Base-by-base conservation (phyloP, 139 green algal species). In the Microglena sp. region DNA sequence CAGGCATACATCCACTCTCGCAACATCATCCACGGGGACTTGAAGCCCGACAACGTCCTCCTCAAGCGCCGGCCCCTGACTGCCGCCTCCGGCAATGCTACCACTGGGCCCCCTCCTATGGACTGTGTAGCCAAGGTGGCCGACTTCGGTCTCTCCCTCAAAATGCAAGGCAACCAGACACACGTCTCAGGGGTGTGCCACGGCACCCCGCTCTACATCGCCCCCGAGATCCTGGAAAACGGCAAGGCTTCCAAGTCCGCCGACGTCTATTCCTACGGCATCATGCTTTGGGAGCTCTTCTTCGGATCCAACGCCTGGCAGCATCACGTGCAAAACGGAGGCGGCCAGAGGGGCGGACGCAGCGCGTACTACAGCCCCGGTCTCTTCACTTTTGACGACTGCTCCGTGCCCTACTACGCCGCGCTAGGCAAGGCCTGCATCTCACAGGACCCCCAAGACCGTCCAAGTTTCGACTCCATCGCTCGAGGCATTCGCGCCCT, bases 11-110 rank as follows among this genome's bases (percentile, higher is more conserved):
- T 74, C 15, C 67, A 74, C 67, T 56, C 36, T 11, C 44, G 43
- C 5, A 34, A 62, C 26, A 46, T 72, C 32, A 72, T 72, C 33
- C 66, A 72, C 31, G 72, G 82, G 33, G 87, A 93, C 75, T 33
- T 92, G 26, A 94, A 94, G 74, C 82, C 86, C 0, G 86, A 94
- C 54, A 94, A 94, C 74, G 71, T 92, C 60, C 74, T 91, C 27
- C 60, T 68, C 55, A 62, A 40, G 55, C 15, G n/a, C n/a, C n/a
- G n/a, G n/a, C n/a, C n/a, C n/a, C n/a, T n/a, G n/a, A n/a, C n/a
- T n/a, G n/a, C n/a, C n/a, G n/a, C n/a, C n/a, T n/a, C n/a, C n/a
- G n/a, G n/a, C n/a, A n/a, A n/a, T n/a, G n/a, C n/a, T n/a, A n/a
- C n/a, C n/a, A n/a, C n/a, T n/a, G n/a, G n/a, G n/a, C n/a, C n/a